Evolutionary conservation across 2,329 filamentous ascomycete species (phyloP), one percentile per base, ranked within the genome.

Genomic region (Sporothrix globosa): DNA sequence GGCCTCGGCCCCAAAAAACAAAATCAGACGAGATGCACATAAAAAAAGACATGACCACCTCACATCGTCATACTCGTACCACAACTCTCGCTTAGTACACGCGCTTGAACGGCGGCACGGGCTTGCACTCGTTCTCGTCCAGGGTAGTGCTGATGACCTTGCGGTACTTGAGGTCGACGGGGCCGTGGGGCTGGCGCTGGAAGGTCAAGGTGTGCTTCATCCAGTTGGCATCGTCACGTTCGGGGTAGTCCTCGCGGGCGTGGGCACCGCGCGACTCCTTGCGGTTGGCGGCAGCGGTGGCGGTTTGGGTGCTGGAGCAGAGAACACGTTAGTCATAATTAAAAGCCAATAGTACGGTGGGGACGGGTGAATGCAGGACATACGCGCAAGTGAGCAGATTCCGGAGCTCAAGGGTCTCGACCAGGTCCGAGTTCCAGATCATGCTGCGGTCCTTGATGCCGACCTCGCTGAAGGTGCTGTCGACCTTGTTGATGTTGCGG

Each of bases 351-450:
- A 9, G 34, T 34, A 34, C 5, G 34, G 5, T 34, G 34, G 34
- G 69, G 30, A 46, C 9, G 63, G 58, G n/a, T 5, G 21, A 27
- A 21, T 41, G 6, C 54, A 56, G 66, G 73, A 91, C 91, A 84
- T 90, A 93, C 88, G 94, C 95, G 89, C 96, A 98, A 78, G 96
- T 98, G 79, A 99, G 85, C 78, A 99, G 83, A 82, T 99, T 99
- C 79, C 94, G 88, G 78, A 98, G 86, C 84, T 99, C 96, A 70
- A 99, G 89, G 9, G 95, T 97, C 87, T 98, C 95, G 73, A 97
- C 93, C 52, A 98, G 88, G 79, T 98, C 95, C 30, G 92, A 93
- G 89, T 98, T 98, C 95, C 95, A 98, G 85, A 98, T 98, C 95
- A 98, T 97, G 87, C 92, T 96, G 82, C 96, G 92, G 82, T 98